Evolutionary conservation across 352 stramenopile species (phyloP).

Genomic region (Pythium pectinolyticum): DNA sequence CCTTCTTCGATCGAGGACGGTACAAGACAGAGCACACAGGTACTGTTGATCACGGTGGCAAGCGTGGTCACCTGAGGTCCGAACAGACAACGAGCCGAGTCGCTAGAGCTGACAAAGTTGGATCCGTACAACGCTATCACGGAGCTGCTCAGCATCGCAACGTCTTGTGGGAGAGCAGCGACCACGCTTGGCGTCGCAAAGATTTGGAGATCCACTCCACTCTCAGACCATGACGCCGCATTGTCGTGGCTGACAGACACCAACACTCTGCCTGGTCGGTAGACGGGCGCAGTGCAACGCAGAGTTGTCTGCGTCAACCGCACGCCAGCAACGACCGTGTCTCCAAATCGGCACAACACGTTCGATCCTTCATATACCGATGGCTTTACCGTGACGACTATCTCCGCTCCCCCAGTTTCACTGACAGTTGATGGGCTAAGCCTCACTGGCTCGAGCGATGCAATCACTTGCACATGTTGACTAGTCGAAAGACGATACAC

Average conservation of each 20-base stretch:
- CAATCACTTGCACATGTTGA: conserved; percentile 8
- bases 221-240: conserved; percentile 17
- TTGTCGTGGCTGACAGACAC: conserved; percentile 24
- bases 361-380: conserved; percentile 10
- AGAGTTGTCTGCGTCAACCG: conserved; percentile 8
- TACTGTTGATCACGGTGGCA: conserved; percentile 20
- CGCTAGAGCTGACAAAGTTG: conserved; percentile 13
- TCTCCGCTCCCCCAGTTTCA: conserved; percentile 41
- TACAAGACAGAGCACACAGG: conserved; percentile 22
- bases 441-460: background rate
- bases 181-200: conserved; percentile 19
- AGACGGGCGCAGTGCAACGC: conserved; percentile 13
- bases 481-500: background rate
- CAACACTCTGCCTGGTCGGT: conserved; percentile 6
- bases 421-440: conserved; percentile 35
- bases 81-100: conserved; percentile 21
- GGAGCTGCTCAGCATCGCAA: conserved; percentile 18
- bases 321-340: conserved; percentile 7
- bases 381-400: conserved; percentile 29
- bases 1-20: conserved; percentile 8
- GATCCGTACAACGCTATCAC: conserved; percentile 25
- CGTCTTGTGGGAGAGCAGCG: conserved; percentile 5
- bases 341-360: conserved; percentile 20
- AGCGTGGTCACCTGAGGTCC: conserved; percentile 8
- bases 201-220: background rate